phyloP scores from a whole-genome alignment of 1,139 yeast species.

The Magnusiomyces ingens region DNA sequence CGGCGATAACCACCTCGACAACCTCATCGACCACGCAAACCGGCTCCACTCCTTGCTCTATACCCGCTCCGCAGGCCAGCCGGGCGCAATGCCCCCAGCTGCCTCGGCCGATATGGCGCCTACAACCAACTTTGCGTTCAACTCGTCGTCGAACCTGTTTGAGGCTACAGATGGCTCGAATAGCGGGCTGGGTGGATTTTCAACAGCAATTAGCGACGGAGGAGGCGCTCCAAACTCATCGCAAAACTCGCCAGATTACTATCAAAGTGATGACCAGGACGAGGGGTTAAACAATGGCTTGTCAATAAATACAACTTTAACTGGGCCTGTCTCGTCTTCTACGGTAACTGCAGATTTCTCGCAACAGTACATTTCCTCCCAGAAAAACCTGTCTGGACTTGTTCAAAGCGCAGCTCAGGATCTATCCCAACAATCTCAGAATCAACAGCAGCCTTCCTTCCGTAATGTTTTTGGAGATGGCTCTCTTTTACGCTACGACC shows the following conservation, averaged over 20 bases:
- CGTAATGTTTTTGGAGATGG: background rate
- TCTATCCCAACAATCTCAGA: background rate
- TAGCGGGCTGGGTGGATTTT: background rate
- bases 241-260: background rate
- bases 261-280: background rate
- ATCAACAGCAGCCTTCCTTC: background rate
- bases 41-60: background rate
- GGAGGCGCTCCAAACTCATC: background rate
- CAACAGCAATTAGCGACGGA: background rate
- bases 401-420: background rate
- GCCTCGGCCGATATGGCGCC: too few species aligned
- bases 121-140: background rate
- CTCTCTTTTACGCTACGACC: background rate
- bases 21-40: background rate
- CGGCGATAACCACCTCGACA: slow-evolving; percentile 2
- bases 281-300: background rate
- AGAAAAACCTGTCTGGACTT: background rate
- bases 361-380: background rate
- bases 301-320: background rate
- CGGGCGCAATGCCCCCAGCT: background rate
- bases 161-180: background rate
- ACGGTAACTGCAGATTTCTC: background rate
- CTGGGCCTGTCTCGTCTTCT: background rate
- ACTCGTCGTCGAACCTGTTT: background rate
- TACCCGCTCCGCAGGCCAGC: background rate